A percentile compares a stretch with the other conserved stretches of the same genome.
Conservation (phyloP, 371 early-diverging fungal genomes). For the Syncephalastrum sp. region DNA sequence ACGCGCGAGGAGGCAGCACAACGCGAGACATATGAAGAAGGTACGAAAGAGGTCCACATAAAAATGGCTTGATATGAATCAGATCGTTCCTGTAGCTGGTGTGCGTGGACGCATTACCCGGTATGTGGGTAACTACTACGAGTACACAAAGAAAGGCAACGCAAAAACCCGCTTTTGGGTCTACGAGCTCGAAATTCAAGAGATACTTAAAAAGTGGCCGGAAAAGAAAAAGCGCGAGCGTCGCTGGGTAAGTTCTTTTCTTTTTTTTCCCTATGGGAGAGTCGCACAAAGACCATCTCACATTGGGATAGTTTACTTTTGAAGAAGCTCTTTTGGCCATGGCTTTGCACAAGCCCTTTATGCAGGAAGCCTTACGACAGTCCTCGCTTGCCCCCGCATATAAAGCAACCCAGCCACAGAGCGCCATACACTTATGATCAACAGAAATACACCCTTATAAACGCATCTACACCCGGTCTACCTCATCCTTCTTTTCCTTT, state of each 20-base stretch:
- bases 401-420: too few species aligned
- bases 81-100: conserved; percentile 39
- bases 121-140: conserved; percentile 47
- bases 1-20: conserved; percentile 55
- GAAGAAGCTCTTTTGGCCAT: conserved; percentile 52
- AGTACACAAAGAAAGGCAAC: conserved; percentile 40
- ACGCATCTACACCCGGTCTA: too few species aligned
- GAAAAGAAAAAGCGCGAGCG: conserved; percentile 53
- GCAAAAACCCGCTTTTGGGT: conserved; percentile 55
- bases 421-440: too few species aligned
- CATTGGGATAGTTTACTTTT: conserved; percentile 44
- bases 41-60: neutral
- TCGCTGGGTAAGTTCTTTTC: conserved; percentile 48
- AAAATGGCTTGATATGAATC: neutral
- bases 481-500: too few species aligned
- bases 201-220: conserved; percentile 54
- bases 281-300: neutral
- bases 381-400: too few species aligned
- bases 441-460: too few species aligned
- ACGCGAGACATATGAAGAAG: conserved; percentile 66
- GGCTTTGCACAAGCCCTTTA: conserved; percentile 46
- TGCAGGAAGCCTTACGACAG: conserved; percentile 40
- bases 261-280: neutral
- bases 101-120: conserved; percentile 43
- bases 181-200: conserved; percentile 56